Evolutionary conservation across 2,329 filamentous ascomycete species (phyloP).

Genomic region (Dothistroma septosporum): DNA sequence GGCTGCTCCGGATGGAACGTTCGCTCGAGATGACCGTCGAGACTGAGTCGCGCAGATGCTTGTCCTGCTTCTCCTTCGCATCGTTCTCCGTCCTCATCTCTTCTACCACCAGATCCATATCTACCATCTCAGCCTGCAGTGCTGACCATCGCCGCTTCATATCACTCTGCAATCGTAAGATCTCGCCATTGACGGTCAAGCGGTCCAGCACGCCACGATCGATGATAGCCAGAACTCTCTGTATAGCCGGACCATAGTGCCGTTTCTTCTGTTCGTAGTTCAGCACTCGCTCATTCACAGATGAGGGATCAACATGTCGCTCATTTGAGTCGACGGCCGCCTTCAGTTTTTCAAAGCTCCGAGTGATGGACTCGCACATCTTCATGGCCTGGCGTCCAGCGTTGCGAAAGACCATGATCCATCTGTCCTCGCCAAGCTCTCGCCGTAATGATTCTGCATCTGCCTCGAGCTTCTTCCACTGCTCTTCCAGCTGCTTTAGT

Average conservation of each 20-base stretch:
- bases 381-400: conserved; percentile 88
- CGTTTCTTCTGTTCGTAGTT: conserved; percentile 92
- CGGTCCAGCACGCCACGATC: conserved; percentile 93
- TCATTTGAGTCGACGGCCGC: conserved; percentile 72
- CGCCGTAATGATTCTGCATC: conserved; percentile 86
- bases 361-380: conserved; percentile 92
- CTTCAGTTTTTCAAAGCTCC: conserved; percentile 75
- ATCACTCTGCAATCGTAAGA: conserved; percentile 78
- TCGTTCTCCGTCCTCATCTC: conserved; percentile 51
- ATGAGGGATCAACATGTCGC: conserved; percentile 66
- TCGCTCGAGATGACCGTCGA: conserved; percentile 88
- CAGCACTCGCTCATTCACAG: conserved; percentile 77
- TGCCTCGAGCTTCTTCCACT: conserved; percentile 80
- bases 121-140: conserved; percentile 70
- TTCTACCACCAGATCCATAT: conserved; percentile 71
- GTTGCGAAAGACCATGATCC: conserved; percentile 92
- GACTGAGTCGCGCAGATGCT: conserved; percentile 84
- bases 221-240: conserved; percentile 85
- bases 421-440: conserved; percentile 90
- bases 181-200: conserved; percentile 95
- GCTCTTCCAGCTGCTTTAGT: conserved; percentile 69
- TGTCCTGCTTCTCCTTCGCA: conserved; percentile 50
- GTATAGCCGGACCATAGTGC: conserved; percentile 90
- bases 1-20: conserved; percentile 65
- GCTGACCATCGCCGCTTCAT: conserved; percentile 77